Percentiles rank a stretch among this genome's conserved stretches.
Conservation (phyloP, 2,329 filamentous ascomycete species). For the Exophiala bonariae region DNA sequence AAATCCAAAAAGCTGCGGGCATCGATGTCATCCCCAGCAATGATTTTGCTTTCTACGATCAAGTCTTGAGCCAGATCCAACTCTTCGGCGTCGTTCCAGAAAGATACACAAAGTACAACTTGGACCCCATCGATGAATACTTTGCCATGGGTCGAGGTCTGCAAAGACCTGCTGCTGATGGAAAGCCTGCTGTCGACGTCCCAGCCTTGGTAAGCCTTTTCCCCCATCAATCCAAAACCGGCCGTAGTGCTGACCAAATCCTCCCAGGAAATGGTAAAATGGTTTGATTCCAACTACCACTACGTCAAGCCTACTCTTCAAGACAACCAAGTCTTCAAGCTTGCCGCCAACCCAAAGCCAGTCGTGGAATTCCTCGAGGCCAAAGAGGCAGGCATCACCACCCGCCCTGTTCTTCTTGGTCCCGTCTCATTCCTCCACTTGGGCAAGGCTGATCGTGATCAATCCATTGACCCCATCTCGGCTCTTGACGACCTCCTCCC, state of each 20-base stretch:
- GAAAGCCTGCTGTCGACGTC: conserved; percentile 69
- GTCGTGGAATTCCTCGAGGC: conserved; percentile 93
- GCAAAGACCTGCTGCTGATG: conserved; percentile 71
- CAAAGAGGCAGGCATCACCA: conserved; percentile 91
- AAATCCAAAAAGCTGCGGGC: conserved; percentile 98
- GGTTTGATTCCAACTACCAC: conserved; percentile 99
- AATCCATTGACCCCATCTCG: conserved; percentile 88
- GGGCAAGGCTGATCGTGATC: conserved; percentile 95
- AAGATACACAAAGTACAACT: conserved; percentile 87
- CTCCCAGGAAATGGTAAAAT: conserved; percentile 93
- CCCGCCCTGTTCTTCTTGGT: conserved; percentile 90
- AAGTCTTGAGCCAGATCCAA: conserved; percentile 96
- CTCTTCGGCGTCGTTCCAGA: conserved; percentile 92
- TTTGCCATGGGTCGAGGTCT: conserved; percentile 99
- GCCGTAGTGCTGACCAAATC: conserved; percentile 4
- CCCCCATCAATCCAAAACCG: conserved; percentile 7
- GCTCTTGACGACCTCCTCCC: conserved; percentile 91
- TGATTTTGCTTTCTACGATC: conserved; percentile 98
- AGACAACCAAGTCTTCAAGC: conserved; percentile 95
- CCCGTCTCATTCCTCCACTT: conserved; percentile 97
- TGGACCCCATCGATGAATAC: conserved; percentile 91
- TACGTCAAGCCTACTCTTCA: conserved; percentile 99
- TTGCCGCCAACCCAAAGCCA: conserved; percentile 84
- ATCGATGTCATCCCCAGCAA: conserved; percentile 98
- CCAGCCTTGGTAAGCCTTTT: conserved; percentile 66